Base-by-base conservation (phyloP, 306 rosid species). In the Spatholobus suberectus region DNA sequence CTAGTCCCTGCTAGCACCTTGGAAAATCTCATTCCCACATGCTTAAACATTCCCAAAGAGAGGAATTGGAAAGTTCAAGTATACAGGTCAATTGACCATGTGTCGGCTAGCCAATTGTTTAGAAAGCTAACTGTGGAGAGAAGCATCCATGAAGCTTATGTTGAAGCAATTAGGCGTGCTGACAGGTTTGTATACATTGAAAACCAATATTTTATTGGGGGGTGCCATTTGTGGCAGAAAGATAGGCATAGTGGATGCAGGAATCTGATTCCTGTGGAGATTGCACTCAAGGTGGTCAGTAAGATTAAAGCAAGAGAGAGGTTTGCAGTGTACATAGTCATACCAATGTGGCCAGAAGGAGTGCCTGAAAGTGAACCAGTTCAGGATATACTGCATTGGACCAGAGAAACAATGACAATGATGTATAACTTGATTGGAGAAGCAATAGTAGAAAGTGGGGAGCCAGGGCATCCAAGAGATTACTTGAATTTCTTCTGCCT, bases 301-400 rank as follows among this genome's bases (percentile, higher is more conserved):
- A 94, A 96, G 90, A 96, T 96, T 20, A 96, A 82, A 71, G 93
- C 92, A 70, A 89, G 85, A 83, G 90, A 96, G 90, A 88, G 96
- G 2, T 96, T 96, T 80, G 88, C 94, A 40, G 99, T 86, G 80
- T 96, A 96, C 29, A 82, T 96, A 57, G 91, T 96, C 32, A 94
- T 96, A 14, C 99, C 99, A 35, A 94, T 96, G 99, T 96, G 99
- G 98, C 99, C 99, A 10, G 98, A 96, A 89, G 99, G 99, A 27
- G 80, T 73, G 14, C 92, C 98, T 29, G 96, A 92, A 77, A 89
- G 97, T 83, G 99, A 96, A 26, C 63, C 94, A 11, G 99, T 96
- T 73, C 89, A 86, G 75, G 99, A 94, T 54, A 92, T 96, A 79
- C 77, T 94, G 87, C 89, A 94, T 73, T 92, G 98, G 98, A 93